A percentile compares a stretch with the other conserved stretches of the same genome.
Evolutionary conservation across 352 stramenopile genomes (phyloP).

Genomic region (Thraustochytrium sp.): DNA sequence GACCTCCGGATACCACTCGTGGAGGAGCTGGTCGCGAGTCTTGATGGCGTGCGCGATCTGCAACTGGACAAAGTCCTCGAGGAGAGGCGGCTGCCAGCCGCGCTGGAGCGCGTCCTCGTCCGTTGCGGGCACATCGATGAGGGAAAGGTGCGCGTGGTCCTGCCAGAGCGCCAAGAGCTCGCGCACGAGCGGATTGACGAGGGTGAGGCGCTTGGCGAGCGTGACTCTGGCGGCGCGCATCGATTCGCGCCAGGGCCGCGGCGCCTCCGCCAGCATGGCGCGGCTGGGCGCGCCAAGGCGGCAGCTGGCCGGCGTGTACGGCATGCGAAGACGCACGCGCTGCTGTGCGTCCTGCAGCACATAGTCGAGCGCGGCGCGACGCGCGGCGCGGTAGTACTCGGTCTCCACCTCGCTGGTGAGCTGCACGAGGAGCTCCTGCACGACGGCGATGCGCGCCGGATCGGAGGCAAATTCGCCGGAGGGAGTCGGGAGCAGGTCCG

Average conservation of each 20-base stretch:
- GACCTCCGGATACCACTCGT: conserved; percentile 5
- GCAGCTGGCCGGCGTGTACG: not conserved
- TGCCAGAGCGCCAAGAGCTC: not conserved
- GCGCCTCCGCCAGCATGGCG: not conserved
- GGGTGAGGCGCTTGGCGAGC: not conserved
- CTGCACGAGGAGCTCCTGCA: not conserved
- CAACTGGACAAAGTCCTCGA: not conserved
- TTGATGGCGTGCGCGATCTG: not conserved
- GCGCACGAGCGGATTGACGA: not conserved
- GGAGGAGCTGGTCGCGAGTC: not conserved
- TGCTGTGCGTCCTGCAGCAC: not conserved
- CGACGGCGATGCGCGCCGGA: not conserved
- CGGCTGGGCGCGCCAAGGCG: not conserved
- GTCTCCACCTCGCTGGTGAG: not conserved
- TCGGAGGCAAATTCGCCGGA: not conserved
- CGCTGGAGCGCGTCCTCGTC: not conserved
- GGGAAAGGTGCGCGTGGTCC: not conserved
- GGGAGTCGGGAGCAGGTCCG: not conserved
- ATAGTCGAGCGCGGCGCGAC: not conserved
- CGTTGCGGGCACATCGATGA: not conserved
- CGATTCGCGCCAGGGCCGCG: not conserved
- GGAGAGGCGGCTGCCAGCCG: not conserved
- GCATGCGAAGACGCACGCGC: not conserved
- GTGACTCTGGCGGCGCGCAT: not conserved
- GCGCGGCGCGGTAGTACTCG: not conserved